Conservation (phyloP, 345 rosid genomes). For the Euphorbia peplus region DNA sequence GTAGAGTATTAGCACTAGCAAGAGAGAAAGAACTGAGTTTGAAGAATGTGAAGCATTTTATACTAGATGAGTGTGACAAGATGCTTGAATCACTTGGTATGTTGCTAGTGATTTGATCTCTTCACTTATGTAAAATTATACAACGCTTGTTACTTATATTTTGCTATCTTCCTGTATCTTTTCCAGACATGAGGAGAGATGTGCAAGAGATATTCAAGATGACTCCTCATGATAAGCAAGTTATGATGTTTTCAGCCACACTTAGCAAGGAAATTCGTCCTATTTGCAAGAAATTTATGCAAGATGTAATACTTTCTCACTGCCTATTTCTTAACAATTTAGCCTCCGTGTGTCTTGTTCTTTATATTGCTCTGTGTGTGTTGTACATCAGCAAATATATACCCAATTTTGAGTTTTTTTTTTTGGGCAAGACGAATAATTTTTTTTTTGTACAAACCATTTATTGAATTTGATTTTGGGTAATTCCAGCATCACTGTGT, state of each 20-base stretch:
- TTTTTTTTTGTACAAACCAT: neutral
- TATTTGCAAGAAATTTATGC: constrained; percentile 97
- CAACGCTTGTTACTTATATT: neutral
- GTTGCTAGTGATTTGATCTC: neutral
- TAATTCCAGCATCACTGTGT: neutral
- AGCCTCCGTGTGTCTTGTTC: neutral
- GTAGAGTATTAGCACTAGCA: constrained; percentile 77
- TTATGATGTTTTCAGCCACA: constrained; percentile 98
- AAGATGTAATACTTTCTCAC: constrained; percentile 76
- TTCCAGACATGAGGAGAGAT: constrained; percentile 89
- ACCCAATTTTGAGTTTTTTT: neutral
- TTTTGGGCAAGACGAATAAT: neutral
- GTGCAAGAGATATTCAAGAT: constrained; percentile 95
- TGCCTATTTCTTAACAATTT: constrained; percentile 37
- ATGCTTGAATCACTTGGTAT: constrained; percentile 98
- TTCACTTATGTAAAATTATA: neutral
- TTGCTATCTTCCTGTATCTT: neutral
- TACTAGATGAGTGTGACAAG: constrained; percentile 94
- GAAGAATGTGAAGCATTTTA: constrained; percentile 98
- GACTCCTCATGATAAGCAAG: constrained; percentile 98
- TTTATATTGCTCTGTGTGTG: neutral
- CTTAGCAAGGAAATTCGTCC: constrained; percentile 99
- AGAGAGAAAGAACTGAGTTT: constrained; percentile 86
- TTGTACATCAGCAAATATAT: neutral
- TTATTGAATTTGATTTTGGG: neutral